These are phyloP conservation scores for Talaromyces sp. DNA, from an alignment of 2,329 filamentous ascomycete genomes.

Conservation along the genomic window DNA sequence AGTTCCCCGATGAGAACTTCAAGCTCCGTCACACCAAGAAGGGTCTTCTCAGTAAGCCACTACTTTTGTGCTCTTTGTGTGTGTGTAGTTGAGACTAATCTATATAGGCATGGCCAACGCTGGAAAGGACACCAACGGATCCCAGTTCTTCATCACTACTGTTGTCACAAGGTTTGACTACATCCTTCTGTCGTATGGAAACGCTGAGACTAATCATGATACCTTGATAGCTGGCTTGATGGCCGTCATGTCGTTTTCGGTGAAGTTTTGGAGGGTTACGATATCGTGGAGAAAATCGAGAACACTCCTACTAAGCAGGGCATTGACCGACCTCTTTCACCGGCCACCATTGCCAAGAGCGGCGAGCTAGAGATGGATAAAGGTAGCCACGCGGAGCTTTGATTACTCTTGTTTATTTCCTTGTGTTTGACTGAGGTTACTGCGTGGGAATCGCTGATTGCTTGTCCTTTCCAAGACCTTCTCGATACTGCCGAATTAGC, in stretches of 20 bases:
- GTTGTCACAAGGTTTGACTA: conserved; percentile 47
- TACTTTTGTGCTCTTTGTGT: not conserved
- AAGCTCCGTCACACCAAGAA: conserved; percentile 64
- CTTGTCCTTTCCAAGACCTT: conserved; percentile 21
- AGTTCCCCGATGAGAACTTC: conserved; percentile 67
- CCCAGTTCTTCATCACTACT: conserved; percentile 64
- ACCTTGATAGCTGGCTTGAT: conserved; percentile 51
- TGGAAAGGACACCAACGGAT: conserved; percentile 60
- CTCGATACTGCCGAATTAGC: conserved; percentile 8
- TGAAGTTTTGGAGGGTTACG: conserved; percentile 63
- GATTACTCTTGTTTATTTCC: conserved; percentile 28
- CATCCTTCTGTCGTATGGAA: not conserved
- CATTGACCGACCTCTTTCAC: conserved; percentile 53
- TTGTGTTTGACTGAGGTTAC: conserved; percentile 14
- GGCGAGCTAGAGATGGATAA: conserved; percentile 58
- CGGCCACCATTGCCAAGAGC: conserved; percentile 62
- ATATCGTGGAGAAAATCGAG: conserved; percentile 61
- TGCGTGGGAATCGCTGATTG: conserved; percentile 30
- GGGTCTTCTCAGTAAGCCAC: conserved; percentile 54
- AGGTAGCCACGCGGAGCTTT: conserved; percentile 65
- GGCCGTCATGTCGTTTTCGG: conserved; percentile 64
- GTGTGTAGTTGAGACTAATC: conserved; percentile 11
- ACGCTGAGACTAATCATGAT: not conserved
- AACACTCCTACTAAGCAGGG: conserved; percentile 51
- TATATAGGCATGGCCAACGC: conserved; percentile 58